Evolutionary conservation across 768 basidiomycete genomes (phyloP).

Genomic region (Amanita inopinata): DNA sequence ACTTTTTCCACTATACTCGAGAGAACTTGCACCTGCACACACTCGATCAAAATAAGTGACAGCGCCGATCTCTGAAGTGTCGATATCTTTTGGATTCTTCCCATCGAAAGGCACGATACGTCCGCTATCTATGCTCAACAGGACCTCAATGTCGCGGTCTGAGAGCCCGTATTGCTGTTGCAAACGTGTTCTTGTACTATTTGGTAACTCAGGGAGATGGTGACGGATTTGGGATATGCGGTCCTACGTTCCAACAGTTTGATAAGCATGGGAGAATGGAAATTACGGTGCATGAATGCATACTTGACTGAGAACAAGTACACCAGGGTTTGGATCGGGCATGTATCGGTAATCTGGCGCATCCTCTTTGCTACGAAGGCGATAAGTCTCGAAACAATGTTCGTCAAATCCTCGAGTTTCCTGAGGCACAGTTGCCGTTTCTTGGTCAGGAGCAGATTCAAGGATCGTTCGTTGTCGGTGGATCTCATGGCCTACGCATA

Average conservation of each 20-base stretch:
- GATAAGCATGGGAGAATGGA: neutral
- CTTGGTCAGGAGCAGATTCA: constrained; percentile 20
- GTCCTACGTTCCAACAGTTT: constrained; percentile 29
- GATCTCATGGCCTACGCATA: constrained; percentile 64
- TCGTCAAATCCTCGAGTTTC: constrained; percentile 93
- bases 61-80: constrained; percentile 28
- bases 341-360: constrained; percentile 96
- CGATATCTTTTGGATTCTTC: constrained; percentile 16
- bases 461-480: constrained; percentile 63
- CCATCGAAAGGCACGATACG: constrained; percentile 58
- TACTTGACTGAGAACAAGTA: constrained; percentile 49
- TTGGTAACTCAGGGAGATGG: constrained; percentile 71
- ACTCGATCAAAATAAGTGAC: constrained; percentile 75
- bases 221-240: constrained; percentile 45
- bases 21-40: constrained; percentile 27
- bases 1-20: constrained; percentile 6
- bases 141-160: constrained; percentile 59
- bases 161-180: constrained; percentile 36
- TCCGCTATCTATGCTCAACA: constrained; percentile 64
- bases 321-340: constrained; percentile 92
- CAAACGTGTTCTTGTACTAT: constrained; percentile 49
- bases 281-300: constrained; percentile 5
- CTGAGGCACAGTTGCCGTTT: constrained; percentile 43
- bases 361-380: constrained; percentile 82
- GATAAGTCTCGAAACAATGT: constrained; percentile 69